These are phyloP conservation scores for Brassica carinata DNA, from an alignment of 345 rosid genomes.

Conservation along the genomic window DNA sequence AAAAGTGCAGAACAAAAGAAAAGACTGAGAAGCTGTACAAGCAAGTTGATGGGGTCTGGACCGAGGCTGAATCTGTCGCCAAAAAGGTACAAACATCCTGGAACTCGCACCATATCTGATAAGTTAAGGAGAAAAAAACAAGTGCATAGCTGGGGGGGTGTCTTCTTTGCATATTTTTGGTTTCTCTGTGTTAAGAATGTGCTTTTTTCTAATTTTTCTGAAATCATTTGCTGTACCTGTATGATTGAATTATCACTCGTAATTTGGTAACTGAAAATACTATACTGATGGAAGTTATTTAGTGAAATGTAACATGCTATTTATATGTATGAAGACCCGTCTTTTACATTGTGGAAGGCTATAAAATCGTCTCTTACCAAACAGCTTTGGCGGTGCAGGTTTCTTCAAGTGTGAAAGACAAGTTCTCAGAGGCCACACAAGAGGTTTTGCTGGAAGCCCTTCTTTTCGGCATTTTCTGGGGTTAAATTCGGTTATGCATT, in stretches of 20 bases:
- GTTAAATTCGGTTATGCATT: slow-evolving; percentile 2
- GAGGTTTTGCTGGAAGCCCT: slow-evolving; percentile 55
- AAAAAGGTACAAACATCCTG: slow-evolving; percentile 79
- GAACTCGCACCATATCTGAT: no score
- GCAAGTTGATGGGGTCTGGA: slow-evolving; percentile 85
- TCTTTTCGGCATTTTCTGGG: slow-evolving; percentile 17
- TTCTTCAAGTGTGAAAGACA: slow-evolving; percentile 76
- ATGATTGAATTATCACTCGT: neutral
- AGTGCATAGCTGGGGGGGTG: neutral
- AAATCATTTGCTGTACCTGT: neutral
- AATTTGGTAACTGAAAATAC: neutral
- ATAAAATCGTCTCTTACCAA: neutral
- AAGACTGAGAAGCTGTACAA: slow-evolving; percentile 84
- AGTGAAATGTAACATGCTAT: no score
- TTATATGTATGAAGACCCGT: neutral
- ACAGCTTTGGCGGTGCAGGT: slow-evolving; percentile 52
- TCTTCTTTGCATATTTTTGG: slow-evolving; percentile 5
- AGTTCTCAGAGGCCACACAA: slow-evolving; percentile 71
- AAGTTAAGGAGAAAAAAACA: no score
- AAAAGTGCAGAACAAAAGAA: slow-evolving; percentile 83
- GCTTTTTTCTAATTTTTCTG: neutral
- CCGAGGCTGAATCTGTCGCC: slow-evolving; percentile 85
- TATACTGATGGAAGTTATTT: neutral
- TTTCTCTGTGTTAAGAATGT: neutral
- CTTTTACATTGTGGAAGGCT: slow-evolving; percentile 17